Evolutionary conservation across 768 basidiomycete species (phyloP).

Genomic region (Phylloporus sp.): DNA sequence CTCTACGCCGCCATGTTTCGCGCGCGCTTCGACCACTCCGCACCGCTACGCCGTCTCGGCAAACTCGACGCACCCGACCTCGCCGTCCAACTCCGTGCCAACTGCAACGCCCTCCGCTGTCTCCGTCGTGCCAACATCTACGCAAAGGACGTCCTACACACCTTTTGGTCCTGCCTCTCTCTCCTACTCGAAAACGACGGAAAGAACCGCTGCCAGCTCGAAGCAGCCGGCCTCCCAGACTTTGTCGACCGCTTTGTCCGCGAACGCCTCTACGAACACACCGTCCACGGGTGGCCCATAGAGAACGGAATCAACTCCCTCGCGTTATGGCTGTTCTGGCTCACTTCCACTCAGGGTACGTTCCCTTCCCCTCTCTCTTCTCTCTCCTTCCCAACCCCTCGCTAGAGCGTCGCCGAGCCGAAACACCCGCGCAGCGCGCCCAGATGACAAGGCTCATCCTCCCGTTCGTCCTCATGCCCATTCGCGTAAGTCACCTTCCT

Average conservation of each 20-base stretch:
- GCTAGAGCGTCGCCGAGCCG: constrained; percentile 28
- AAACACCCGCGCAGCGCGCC: constrained; percentile 25
- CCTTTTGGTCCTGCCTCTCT: constrained; percentile 46
- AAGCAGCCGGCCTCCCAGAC: constrained; percentile 42
- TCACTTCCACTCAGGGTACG: constrained; percentile 49
- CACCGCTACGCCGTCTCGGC: constrained; percentile 48
- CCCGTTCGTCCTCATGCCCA: constrained; percentile 46
- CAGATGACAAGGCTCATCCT: constrained; percentile 33
- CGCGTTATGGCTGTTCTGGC: constrained; percentile 62
- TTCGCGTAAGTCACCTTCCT: constrained; percentile 38
- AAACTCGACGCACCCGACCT: constrained; percentile 34
- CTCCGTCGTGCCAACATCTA: constrained; percentile 32
- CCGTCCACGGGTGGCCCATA: constrained; percentile 50
- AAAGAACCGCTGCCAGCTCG: constrained; percentile 53
- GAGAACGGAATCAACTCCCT: constrained; percentile 47
- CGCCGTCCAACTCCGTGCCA: constrained; percentile 38
- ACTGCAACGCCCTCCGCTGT: constrained; percentile 28
- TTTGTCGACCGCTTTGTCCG: constrained; percentile 45
- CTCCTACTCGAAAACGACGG: constrained; percentile 68
- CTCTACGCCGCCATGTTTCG: constrained; percentile 54
- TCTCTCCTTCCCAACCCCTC: constrained; percentile 15
- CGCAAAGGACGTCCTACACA: constrained; percentile 26
- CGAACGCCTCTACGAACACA: constrained; percentile 40
- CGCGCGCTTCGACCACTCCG: constrained; percentile 50
- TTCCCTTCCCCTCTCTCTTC: neutral